phyloP scores from a whole-genome alignment of 1,284 basidiomycete species.

The Ustilago cynodontis region DNA sequence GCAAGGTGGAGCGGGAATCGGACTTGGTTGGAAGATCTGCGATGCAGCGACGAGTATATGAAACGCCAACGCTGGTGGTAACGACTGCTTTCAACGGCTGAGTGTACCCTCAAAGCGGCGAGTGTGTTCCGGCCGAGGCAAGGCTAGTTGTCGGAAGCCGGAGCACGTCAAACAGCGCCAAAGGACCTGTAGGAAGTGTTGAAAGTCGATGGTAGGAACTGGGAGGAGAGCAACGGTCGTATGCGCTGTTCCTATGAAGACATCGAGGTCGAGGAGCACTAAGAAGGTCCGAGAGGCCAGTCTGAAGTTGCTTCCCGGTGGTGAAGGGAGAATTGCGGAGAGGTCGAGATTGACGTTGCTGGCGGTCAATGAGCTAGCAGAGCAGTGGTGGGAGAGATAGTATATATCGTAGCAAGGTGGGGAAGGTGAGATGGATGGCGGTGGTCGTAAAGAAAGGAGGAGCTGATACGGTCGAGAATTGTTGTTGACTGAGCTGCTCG shows the following conservation, averaged over 20 bases:
- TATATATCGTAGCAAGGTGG: constrained; percentile 1
- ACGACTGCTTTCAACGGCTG: not conserved
- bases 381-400: not conserved
- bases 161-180: not conserved
- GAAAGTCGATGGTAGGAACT: not conserved
- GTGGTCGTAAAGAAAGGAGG: constrained; percentile 8
- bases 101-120: not conserved
- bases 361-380: not conserved
- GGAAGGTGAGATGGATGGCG: constrained; percentile 1
- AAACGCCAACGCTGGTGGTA: not conserved
- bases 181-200: constrained; percentile 2
- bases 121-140: not conserved
- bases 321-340: not conserved
- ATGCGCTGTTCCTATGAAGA: not conserved
- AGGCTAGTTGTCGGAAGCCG: not conserved
- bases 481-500: not conserved
- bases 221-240: not conserved
- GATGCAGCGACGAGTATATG: constrained; percentile 6
- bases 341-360: not conserved
- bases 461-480: not conserved
- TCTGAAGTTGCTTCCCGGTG: not conserved
- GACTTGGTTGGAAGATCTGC: not conserved
- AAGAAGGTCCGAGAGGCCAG: not conserved
- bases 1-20: not conserved
- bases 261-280: not conserved